These are phyloP conservation scores for Tilletia indica DNA, from an alignment of 1,284 basidiomycete species.

Conservation along the genomic window DNA sequence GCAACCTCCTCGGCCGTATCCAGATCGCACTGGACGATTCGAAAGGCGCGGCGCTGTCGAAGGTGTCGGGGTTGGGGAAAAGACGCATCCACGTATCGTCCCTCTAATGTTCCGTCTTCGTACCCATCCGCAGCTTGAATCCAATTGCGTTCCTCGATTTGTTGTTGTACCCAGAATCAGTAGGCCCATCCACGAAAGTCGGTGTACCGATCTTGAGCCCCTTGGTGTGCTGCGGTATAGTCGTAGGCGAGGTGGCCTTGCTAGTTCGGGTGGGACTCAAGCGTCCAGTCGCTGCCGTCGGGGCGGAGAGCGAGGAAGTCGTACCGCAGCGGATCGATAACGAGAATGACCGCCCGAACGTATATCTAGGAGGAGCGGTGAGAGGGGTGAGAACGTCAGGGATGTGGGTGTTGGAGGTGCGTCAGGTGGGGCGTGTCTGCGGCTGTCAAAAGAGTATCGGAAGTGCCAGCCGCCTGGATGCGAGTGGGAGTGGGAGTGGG, in stretches of 20 bases:
- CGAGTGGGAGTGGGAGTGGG: constrained; percentile 18
- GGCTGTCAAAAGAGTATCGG: constrained; percentile 38
- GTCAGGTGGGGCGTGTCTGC: constrained; percentile 30
- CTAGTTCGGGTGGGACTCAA: constrained; percentile 62
- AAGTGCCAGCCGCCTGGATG: constrained; percentile 39
- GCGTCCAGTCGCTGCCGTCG: constrained; percentile 10
- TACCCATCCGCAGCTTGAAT: constrained; percentile 49
- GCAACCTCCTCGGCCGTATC: constrained; percentile 94
- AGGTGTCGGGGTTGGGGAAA: constrained; percentile 68
- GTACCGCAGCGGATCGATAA: constrained; percentile 90
- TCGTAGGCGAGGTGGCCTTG: constrained; percentile 85
- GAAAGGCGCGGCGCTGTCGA: constrained; percentile 72
- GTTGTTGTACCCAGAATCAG: constrained; percentile 72
- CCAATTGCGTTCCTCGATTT: constrained; percentile 80
- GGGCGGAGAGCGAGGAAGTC: constrained; percentile 79
- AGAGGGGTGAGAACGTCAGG: constrained; percentile 27
- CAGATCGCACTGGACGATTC: constrained; percentile 96
- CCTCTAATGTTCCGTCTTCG: constrained; percentile 66
- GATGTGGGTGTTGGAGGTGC: constrained; percentile 27
- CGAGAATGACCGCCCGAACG: constrained; percentile 70
- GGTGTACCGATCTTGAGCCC: constrained; percentile 91
- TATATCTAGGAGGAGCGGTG: constrained; percentile 29
- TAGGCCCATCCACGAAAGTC: constrained; percentile 89
- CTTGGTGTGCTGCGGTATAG: constrained; percentile 92
- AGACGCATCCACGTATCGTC: constrained; percentile 94